Evolutionary conservation across 2,329 filamentous ascomycete species (phyloP).

Genomic region (Alternaria sp.): DNA sequence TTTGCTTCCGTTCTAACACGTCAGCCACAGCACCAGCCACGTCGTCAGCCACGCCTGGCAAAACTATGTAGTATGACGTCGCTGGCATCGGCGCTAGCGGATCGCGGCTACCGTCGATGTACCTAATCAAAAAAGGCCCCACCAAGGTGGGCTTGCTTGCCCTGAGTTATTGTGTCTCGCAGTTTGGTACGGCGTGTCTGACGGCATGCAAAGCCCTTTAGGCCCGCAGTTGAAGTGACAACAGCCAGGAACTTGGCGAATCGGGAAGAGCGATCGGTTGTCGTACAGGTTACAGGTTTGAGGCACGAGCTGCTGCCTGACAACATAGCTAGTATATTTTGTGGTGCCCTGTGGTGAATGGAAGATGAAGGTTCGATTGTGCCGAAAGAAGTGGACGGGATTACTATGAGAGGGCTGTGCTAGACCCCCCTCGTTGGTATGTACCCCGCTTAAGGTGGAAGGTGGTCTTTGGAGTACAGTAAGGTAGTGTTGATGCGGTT

Average conservation of each 20-base stretch:
- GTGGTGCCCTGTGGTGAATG: constrained; percentile 5
- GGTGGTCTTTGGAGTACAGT: constrained; percentile 19
- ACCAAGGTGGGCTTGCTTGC: constrained; percentile 1
- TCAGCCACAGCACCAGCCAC: constrained; percentile 14
- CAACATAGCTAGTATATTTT: background rate
- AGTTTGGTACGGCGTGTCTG: constrained; percentile 4
- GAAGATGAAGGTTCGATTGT: background rate
- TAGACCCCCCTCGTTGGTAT: constrained; percentile 13
- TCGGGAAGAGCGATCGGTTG: background rate
- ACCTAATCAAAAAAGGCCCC: constrained; percentile 3
- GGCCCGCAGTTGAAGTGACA: background rate
- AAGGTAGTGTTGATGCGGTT: constrained; percentile 21
- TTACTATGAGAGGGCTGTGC: constrained; percentile 2
- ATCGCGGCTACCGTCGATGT: constrained; percentile 11
- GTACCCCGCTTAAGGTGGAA: constrained; percentile 20
- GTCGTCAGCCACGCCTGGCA: constrained; percentile 12
- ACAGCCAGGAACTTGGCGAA: constrained; percentile 14
- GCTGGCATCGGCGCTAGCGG: constrained; percentile 2
- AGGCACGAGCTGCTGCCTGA: constrained; percentile 6
- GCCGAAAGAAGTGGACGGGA: constrained; percentile 1
- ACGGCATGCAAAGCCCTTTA: constrained; percentile 3
- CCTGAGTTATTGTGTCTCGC: background rate
- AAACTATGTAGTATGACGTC: constrained; percentile 12
- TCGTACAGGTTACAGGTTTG: constrained; percentile 7
- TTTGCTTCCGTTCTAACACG: background rate